Base-by-base conservation (phyloP, 192 early-diverging fungal species). In the Pilobolus umbonatus region DNA sequence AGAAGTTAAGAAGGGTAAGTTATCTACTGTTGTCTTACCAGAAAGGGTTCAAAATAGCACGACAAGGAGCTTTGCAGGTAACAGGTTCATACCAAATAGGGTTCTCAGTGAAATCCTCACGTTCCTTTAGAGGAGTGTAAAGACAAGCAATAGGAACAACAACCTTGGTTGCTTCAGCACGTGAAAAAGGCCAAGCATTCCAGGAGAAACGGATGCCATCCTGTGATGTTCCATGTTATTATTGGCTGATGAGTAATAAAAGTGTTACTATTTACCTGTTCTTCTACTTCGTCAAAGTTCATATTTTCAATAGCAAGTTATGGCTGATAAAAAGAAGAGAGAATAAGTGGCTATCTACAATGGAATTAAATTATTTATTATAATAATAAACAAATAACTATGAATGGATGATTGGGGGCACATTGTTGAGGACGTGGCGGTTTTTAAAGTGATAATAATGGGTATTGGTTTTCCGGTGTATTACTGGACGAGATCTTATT, bases 31-130 rank as follows among this genome's bases (percentile, higher is more conserved):
- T 50, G 21, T 22, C 76, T 64, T 76, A 94, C 91, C 96, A 98
- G 78, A 93, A 96, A 51, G 96, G 96, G 68, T 98, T 99, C 40
- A 99, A 81, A 59, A 99, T 89, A 24, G 92, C 96, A 25, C 92
- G 80, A 68, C 96, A 99, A 9, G 92, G 89, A 54, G 90, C 82
- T 69, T 92, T 94, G 79, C 96, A 99, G 53, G 89, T 90, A 28
- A 99, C 91, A n/a, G 96, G 96, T 72, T 99, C 95, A 75, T 99
- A 99, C 62, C 76, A 81, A 64, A 99, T 90, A 15, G 92, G 85
- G 36, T n/a, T 67, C 19, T 67, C 57, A 49, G 85, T 82, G 46
- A 86, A 72, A 52, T 90, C 89, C 24, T 86, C 82, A 19, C 93
- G 86, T 55, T 98, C 94, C 71, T 98, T 98, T 34, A 99, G 73